A percentile compares a stretch with the other conserved stretches of the same genome.
phyloP scores from a whole-genome alignment of 805 yeast species.

The Saccharomyces kudriavzevii region DNA sequence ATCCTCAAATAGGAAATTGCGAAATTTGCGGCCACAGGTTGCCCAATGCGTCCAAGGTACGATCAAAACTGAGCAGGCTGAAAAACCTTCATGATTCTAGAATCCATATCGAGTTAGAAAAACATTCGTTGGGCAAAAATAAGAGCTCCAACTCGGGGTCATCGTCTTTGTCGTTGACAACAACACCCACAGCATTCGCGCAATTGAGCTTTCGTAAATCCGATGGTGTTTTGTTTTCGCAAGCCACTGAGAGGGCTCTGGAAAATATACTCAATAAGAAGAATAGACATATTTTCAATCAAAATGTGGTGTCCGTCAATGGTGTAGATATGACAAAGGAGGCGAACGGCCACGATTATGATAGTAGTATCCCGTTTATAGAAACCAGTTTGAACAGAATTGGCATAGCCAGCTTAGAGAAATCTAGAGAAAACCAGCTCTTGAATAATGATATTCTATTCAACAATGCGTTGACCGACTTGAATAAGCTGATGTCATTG shows the following conservation, averaged over 20 bases:
- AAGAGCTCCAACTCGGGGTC: slow-evolving; percentile 9
- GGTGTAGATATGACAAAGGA: slow-evolving; percentile 15
- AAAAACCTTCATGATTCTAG: slow-evolving; percentile 26
- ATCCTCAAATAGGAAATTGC: slow-evolving; percentile 66
- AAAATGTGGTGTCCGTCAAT: slow-evolving; percentile 30
- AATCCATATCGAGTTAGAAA: slow-evolving; percentile 26
- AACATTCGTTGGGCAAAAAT: slow-evolving; percentile 22
- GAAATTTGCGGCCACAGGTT: slow-evolving; percentile 77
- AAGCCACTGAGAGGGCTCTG: slow-evolving; percentile 38
- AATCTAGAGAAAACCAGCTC: slow-evolving; percentile 44
- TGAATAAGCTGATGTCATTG: slow-evolving; percentile 67
- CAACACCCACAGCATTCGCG: slow-evolving; percentile 28
- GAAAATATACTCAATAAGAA: slow-evolving; percentile 45
- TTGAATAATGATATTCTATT: slow-evolving; percentile 53
- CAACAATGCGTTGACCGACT: slow-evolving; percentile 63
- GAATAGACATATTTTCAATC: slow-evolving; percentile 14
- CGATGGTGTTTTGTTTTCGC: slow-evolving; percentile 51
- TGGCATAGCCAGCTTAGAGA: slow-evolving; percentile 70
- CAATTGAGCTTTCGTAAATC: slow-evolving; percentile 71
- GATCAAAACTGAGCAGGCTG: slow-evolving; percentile 12
- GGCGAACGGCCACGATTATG: background rate
- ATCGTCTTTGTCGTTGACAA: background rate
- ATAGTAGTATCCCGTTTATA: slow-evolving; percentile 8
- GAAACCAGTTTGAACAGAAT: slow-evolving; percentile 32
- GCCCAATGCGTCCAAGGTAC: slow-evolving; percentile 10